Conservation (phyloP, 2,329 filamentous ascomycete species). For the Xylariaceae sp. region DNA sequence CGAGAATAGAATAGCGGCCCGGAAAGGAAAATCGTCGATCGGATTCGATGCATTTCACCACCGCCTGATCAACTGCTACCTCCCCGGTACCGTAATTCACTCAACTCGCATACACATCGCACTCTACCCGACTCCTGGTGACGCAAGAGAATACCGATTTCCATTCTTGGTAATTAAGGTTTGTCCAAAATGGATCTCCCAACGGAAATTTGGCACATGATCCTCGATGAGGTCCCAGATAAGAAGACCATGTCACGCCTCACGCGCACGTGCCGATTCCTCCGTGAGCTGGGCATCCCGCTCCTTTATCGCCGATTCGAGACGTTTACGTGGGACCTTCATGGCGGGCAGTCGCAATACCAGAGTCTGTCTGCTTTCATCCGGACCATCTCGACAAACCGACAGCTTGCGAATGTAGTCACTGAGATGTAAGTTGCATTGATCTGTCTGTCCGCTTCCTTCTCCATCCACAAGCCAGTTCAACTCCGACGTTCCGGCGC, state of each 20-base stretch:
- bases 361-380: slow-evolving; percentile 20
- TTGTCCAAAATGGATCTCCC: slow-evolving; percentile 18
- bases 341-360: slow-evolving; percentile 6
- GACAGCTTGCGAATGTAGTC: slow-evolving; percentile 13
- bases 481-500: background rate
- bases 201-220: slow-evolving; percentile 20
- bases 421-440: slow-evolving; percentile 16
- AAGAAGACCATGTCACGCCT: slow-evolving; percentile 15
- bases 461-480: too few relatives aligned
- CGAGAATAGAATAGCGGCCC: too few relatives aligned
- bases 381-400: slow-evolving; percentile 15
- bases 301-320: slow-evolving; percentile 18
- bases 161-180: too few relatives aligned
- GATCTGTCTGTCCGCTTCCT: background rate
- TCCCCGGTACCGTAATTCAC: too few relatives aligned
- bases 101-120: too few relatives aligned
- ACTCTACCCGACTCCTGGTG: too few relatives aligned
- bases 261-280: slow-evolving; percentile 17
- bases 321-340: slow-evolving; percentile 10
- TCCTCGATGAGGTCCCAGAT: slow-evolving; percentile 15
- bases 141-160: too few relatives aligned
- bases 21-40: too few relatives aligned
- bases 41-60: too few relatives aligned
- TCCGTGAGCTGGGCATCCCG: slow-evolving; percentile 17
- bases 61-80: too few relatives aligned